Base-by-base conservation (phyloP, 23 red algal species). In the Pyropia yezoensis region DNA sequence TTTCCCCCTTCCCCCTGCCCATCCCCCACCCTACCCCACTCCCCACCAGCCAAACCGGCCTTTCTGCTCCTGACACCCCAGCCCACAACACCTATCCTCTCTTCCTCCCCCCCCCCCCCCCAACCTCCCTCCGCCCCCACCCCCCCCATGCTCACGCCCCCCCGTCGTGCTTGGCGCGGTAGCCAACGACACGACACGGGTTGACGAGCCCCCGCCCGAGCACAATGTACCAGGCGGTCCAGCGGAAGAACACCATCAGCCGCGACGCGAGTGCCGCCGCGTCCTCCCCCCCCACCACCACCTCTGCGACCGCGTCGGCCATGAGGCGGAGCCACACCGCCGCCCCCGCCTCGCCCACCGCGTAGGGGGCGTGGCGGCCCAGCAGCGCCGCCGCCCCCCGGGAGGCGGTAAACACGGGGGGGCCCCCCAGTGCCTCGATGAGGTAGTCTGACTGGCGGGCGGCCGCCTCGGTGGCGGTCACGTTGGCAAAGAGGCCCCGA, bases 161-260 rank as follows among this genome's bases (percentile, higher is more conserved):
- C 63, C 76, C 82, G 14, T 66, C 50, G 62, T 87, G 82, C 64
- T 76, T 87, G 32, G 71, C 82, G 62, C 76, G 76, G 53, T 87
- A 87, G 16, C 82, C 82, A 45, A 87, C 82, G 16, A 72, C 76
- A 7, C 82, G 57, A 52, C 59, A 62, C 6, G 61, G 61, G 52
- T 87, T 87, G 14, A 87, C 82, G 15, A 87, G 59, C 65, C 71
- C 62, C 62, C 51, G 58, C 9, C 82, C 82, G 49, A 59, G 71
- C n/a, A 87, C 82, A 47, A 87, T 77, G 34, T 69, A 87, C 69
- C 82, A 87, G 3, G 82, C 82, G 63, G 76, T 87, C 57, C 75
- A 72, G 27, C 71, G 34, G 27, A 87, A 87, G 33, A 76, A 87
- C 47, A 59, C 33, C 50, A 87, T 55, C 59, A 76, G 24, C 57